Evolutionary conservation across 2,329 filamentous ascomycete species (phyloP).

Genomic region (Harringtonia lauricola): DNA sequence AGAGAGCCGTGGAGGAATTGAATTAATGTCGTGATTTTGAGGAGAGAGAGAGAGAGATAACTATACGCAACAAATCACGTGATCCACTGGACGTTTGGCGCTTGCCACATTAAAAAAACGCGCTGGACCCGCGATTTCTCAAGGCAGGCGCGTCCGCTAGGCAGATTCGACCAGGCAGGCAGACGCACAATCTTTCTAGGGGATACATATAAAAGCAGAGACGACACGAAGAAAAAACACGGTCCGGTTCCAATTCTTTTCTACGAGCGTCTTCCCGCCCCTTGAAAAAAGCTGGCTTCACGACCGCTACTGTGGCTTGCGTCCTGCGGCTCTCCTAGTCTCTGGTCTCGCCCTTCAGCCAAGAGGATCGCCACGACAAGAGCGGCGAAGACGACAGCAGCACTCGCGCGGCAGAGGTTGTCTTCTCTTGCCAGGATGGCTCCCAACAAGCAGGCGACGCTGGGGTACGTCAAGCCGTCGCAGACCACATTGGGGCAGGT

Average conservation of each 20-base stretch:
- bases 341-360: neutral
- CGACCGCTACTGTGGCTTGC: constrained; percentile 4
- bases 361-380: no score
- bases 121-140: constrained; percentile 4
- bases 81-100: neutral
- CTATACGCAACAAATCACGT: no score
- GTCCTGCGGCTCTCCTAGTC: neutral
- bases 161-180: neutral
- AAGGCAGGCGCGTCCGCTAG: constrained; percentile 2
- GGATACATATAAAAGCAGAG: no score
- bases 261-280: neutral
- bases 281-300: constrained; percentile 7
- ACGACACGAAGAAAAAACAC: no score
- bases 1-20: neutral
- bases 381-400: no score
- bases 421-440: constrained; percentile 17
- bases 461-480: constrained; percentile 73
- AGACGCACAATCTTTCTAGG: neutral
- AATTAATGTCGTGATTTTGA: neutral
- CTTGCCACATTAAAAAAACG: constrained; percentile 3
- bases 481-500: constrained; percentile 67
- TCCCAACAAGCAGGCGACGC: constrained; percentile 63
- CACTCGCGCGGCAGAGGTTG: no score
- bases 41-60: neutral
- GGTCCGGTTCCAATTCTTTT: no score